Conservation (phyloP, 805 yeast species). For the Kazachstania taianensis region DNA sequence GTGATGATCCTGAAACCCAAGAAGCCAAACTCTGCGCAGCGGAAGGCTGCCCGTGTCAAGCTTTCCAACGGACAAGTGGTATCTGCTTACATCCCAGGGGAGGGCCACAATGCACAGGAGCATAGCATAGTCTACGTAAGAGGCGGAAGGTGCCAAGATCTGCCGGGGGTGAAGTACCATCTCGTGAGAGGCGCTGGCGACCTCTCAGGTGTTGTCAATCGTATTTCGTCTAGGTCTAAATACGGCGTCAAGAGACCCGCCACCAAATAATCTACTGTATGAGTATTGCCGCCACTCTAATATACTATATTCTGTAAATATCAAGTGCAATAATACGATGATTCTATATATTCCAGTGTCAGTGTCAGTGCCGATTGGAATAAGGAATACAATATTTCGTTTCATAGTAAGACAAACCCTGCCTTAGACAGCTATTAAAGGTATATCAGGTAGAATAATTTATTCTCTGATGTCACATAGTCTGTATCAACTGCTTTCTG, state of each 20-base stretch:
- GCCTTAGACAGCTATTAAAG: too few relatives aligned
- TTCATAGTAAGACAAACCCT: too few relatives aligned
- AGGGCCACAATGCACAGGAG: conserved; percentile 96
- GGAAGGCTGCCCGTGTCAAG: conserved; percentile 94
- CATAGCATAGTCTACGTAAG: conserved; percentile 92
- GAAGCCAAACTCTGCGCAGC: conserved; percentile 96
- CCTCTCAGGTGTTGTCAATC: conserved; percentile 88
- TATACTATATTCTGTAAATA: too few relatives aligned
- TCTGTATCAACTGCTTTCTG: too few relatives aligned
- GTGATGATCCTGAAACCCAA: conserved; percentile 95
- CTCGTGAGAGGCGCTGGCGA: conserved; percentile 89
- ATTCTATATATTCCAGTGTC: too few relatives aligned
- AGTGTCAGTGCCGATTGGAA: too few relatives aligned
- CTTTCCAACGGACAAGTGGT: conserved; percentile 81
- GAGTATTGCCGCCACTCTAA: too few relatives aligned
- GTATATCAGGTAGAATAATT: too few relatives aligned
- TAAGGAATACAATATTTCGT: too few relatives aligned
- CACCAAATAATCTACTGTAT: conserved; percentile 1
- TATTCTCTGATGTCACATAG: too few relatives aligned
- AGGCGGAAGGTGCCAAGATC: conserved; percentile 98
- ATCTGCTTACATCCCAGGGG: conserved; percentile 94
- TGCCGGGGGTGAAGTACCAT: conserved; percentile 96
- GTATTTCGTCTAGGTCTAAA: conserved; percentile 81
- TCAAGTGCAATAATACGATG: too few relatives aligned
- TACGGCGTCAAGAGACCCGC: conserved; percentile 84